Base-by-base conservation (phyloP, 192 early-diverging fungal species). In the Polychytrium aggregatum region DNA sequence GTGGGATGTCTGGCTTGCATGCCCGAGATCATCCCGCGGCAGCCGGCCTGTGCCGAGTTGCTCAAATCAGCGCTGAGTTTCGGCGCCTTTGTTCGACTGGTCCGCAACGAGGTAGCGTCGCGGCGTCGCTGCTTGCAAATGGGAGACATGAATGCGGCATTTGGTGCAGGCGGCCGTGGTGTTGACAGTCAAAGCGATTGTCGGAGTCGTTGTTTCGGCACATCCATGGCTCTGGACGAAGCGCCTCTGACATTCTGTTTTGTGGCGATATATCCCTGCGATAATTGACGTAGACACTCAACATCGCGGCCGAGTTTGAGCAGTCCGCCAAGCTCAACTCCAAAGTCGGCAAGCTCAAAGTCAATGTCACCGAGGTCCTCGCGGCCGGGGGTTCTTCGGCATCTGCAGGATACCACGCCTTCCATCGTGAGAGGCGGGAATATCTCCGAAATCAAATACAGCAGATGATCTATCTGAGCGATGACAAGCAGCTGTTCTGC, bases 71-170 rank as follows among this genome's bases (percentile, higher is more conserved):
- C 50, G 4, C 30, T 63, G 7, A 20, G 28, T 17, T 63, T 52
- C 24, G 60, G 54, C 24, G 26, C 39, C 17, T 22, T 41, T 13
- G n/a, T 53, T 14, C 50, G 44, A 1, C 37, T 59, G 9, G 45
- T 53, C 26, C 20, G 57, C 14, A 53, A 59, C 39, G 57, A 59
- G 56, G 56, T 58, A 30, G 4, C n/a, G n/a, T n/a, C n/a, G n/a
- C n/a, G n/a, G n/a, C n/a, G n/a, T n/a, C n/a, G n/a, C n/a, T n/a
- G n/a, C n/a, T n/a, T n/a, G n/a, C n/a, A n/a, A n/a, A n/a, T n/a
- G n/a, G n/a, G n/a, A n/a, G n/a, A n/a, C n/a, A n/a, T n/a, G n/a
- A n/a, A n/a, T n/a, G n/a, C n/a, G n/a, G n/a, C n/a, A n/a, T n/a
- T n/a, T n/a, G n/a, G n/a, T n/a, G n/a, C n/a, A n/a, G n/a, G n/a